phyloP scores from a whole-genome alignment of 345 rosid genomes.

The Raphanus raphanistrum region DNA sequence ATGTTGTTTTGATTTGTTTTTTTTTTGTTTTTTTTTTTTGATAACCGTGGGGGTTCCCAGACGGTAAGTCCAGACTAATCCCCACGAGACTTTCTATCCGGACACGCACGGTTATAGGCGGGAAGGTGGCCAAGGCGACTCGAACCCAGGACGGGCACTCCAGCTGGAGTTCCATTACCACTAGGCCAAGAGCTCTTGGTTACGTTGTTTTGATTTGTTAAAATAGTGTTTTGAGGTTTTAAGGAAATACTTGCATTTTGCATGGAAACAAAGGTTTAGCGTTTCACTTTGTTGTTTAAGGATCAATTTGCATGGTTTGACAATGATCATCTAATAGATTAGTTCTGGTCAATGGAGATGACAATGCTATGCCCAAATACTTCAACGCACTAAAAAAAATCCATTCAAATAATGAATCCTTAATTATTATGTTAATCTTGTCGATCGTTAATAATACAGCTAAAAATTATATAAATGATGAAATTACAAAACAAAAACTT shows the following conservation, averaged over 20 bases:
- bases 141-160: too few species aligned
- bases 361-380: conserved; percentile 7
- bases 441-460: background rate
- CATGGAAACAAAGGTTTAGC: background rate
- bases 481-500: conserved; percentile 23
- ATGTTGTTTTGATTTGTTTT: too few species aligned
- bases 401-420: background rate
- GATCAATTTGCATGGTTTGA: background rate
- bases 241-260: background rate
- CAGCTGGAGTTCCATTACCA: too few species aligned
- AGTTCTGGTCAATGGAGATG: conserved; percentile 29
- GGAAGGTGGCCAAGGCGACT: too few species aligned
- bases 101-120: too few species aligned
- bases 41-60: too few species aligned
- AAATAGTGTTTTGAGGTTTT: background rate
- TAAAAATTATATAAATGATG: background rate
- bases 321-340: background rate
- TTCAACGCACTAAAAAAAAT: background rate
- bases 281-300: background rate
- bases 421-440: conserved; percentile 14
- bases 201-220: background rate
- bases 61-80: too few species aligned
- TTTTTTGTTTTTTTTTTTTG: background rate
- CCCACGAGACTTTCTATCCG: too few species aligned
- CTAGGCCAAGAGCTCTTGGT: too few species aligned